phyloP scores from a whole-genome alignment of 2,329 filamentous ascomycete species.

The Aphanocladium album region DNA sequence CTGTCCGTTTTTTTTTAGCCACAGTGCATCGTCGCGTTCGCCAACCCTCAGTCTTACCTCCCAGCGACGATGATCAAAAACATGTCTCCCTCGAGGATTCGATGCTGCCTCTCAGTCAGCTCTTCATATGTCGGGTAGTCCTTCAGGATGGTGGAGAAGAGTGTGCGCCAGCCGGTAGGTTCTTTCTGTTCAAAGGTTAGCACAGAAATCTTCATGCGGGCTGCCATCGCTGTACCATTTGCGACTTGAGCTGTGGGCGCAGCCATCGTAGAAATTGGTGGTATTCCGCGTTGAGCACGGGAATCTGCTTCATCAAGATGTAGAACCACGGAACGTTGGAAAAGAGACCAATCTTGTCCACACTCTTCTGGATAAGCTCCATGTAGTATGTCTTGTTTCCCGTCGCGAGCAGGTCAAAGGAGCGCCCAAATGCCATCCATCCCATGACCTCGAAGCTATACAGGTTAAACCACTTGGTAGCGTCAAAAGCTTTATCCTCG shows the following conservation, averaged over 20 bases:
- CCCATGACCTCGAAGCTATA: conserved; percentile 38
- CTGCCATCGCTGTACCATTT: background rate
- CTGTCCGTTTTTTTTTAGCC: background rate
- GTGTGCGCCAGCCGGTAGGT: background rate
- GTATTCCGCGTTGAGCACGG: background rate
- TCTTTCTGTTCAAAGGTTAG: background rate
- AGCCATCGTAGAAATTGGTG: too few relatives aligned
- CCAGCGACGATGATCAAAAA: conserved; percentile 28
- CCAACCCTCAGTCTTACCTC: conserved; percentile 22
- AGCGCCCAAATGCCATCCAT: conserved; percentile 34
- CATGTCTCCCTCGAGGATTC: conserved; percentile 25
- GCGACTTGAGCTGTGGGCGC: background rate
- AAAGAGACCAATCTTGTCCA: background rate
- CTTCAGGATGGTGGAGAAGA: conserved; percentile 28
- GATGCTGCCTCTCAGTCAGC: conserved; percentile 19
- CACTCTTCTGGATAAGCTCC: conserved; percentile 20
- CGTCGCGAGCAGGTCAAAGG: conserved; percentile 29
- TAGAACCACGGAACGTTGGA: background rate
- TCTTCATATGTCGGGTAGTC: conserved; percentile 20
- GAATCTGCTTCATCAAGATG: background rate
- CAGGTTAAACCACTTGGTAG: conserved; percentile 29
- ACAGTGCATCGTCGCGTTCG: too few relatives aligned
- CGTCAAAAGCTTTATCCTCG: conserved; percentile 22
- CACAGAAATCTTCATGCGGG: too few relatives aligned
- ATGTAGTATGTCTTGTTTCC: conserved; percentile 18